phyloP scores from a whole-genome alignment of 306 rosid genomes.

The Gastrolobium villosum region DNA sequence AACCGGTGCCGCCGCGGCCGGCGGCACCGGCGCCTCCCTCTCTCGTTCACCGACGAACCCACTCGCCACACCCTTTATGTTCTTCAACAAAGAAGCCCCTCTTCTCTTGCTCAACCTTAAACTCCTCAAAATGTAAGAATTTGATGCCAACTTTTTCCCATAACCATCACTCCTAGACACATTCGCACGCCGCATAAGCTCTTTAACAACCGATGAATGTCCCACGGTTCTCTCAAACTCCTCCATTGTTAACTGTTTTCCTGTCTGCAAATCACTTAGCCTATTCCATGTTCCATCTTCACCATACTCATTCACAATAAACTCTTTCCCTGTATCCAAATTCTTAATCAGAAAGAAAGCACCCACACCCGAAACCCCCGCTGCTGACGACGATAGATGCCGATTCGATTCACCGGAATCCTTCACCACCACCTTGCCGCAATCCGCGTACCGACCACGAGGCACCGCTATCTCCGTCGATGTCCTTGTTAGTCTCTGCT shows the following conservation, averaged over 20 bases:
- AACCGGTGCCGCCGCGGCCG: not conserved
- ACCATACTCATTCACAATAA: constrained; percentile 73
- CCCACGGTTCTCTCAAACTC: constrained; percentile 83
- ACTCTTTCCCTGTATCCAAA: constrained; percentile 85
- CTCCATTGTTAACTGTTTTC: constrained; percentile 86
- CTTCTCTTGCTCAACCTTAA: constrained; percentile 76
- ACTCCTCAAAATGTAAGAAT: constrained; percentile 65
- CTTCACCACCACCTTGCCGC: not conserved
- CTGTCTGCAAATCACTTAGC: constrained; percentile 80
- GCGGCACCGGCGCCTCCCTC: constrained; percentile 35
- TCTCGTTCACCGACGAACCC: constrained; percentile 76
- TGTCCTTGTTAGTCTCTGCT: constrained; percentile 72
- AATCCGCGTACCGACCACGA: constrained; percentile 14
- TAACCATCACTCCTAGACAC: constrained; percentile 6
- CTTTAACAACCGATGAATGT: constrained; percentile 72
- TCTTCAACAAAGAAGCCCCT: constrained; percentile 77
- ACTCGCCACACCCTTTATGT: constrained; percentile 71
- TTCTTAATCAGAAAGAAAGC: constrained; percentile 82
- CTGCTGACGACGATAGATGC: constrained; percentile 28
- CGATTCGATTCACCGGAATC: constrained; percentile 14
- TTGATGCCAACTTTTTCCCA: constrained; percentile 52
- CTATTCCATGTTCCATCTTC: constrained; percentile 86
- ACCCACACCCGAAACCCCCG: constrained; percentile 43
- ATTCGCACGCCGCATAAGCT: constrained; percentile 70
- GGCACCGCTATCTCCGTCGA: constrained; percentile 44